phyloP scores from a whole-genome alignment of 1,284 basidiomycete species.

The Xerocomus minutiporus region DNA sequence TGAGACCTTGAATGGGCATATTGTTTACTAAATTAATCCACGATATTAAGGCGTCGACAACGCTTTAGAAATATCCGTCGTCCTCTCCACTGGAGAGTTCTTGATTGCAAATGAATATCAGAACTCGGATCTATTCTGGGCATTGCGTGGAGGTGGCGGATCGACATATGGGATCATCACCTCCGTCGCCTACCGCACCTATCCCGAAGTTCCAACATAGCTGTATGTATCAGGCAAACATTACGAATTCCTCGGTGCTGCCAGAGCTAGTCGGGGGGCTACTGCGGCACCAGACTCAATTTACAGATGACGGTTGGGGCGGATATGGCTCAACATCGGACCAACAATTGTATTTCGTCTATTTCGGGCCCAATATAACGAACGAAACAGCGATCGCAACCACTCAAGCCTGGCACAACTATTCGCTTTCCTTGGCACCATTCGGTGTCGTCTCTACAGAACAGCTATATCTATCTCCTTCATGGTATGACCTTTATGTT shows the following conservation, averaged over 20 bases:
- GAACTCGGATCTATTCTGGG: constrained; percentile 28
- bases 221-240: constrained; percentile 27
- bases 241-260: constrained; percentile 16
- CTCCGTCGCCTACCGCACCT: constrained; percentile 18
- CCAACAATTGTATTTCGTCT: neutral
- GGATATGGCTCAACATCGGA: neutral
- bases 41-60: constrained; percentile 38
- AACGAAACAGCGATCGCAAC: neutral
- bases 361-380: neutral
- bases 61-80: constrained; percentile 28
- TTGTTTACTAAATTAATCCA: too few relatives aligned
- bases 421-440: neutral
- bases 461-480: neutral
- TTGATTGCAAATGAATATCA: constrained; percentile 14
- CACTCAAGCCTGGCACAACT: neutral
- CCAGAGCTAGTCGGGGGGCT: neutral
- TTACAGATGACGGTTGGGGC: neutral
- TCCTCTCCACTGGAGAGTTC: constrained; percentile 15
- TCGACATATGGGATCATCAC: neutral
- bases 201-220: constrained; percentile 21
- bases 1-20: too few relatives aligned
- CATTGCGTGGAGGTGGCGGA: neutral
- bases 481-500: neutral
- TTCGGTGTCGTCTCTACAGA: neutral
- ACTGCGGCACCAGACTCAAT: neutral